Conservation (phyloP, 108 stramenopile genomes). For the Skeletonema tropicum region DNA sequence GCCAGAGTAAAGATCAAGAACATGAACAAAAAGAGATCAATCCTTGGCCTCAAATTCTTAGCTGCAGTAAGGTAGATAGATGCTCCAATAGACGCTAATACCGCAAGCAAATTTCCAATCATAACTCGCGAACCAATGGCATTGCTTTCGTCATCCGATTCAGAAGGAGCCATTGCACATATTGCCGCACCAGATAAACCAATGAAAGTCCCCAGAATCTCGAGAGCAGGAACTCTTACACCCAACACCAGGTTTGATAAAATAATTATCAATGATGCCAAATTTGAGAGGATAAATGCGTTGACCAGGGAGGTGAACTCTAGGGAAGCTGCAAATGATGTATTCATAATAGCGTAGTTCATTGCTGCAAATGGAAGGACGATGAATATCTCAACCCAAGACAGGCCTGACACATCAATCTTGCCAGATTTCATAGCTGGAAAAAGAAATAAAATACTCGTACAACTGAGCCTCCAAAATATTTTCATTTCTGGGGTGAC, state of each 20-base stretch:
- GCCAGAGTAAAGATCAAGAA: slow-evolving; percentile 57
- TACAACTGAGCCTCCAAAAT: slow-evolving; percentile 59
- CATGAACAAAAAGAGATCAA: slow-evolving; percentile 64
- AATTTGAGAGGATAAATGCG: slow-evolving; percentile 55
- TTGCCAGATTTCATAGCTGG: slow-evolving; percentile 42
- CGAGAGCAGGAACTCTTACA: slow-evolving; percentile 37
- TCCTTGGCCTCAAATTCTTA: slow-evolving; percentile 48
- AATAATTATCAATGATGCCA: slow-evolving; percentile 53
- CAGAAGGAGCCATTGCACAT: slow-evolving; percentile 50
- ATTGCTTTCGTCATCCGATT: slow-evolving; percentile 1
- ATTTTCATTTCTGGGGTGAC: slow-evolving; percentile 58
- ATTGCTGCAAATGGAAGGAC: slow-evolving; percentile 34
- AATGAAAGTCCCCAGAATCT: slow-evolving; percentile 55
- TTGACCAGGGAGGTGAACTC: slow-evolving; percentile 66
- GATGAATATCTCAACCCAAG: slow-evolving; percentile 40
- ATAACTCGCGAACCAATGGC: background rate
- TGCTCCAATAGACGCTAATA: slow-evolving; percentile 36
- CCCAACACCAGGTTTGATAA: slow-evolving; percentile 56
- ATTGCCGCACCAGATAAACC: slow-evolving; percentile 65
- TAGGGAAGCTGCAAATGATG: slow-evolving; percentile 57
- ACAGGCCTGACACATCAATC: slow-evolving; percentile 35
- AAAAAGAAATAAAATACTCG: slow-evolving; percentile 41
- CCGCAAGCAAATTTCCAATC: slow-evolving; percentile 64
- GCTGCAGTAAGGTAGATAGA: slow-evolving; percentile 55
- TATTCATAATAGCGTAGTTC: slow-evolving; percentile 46